Evolutionary conservation across 1,284 basidiomycete genomes (phyloP), one percentile per base, ranked within the genome.

Genomic region (Phenoliferia sp.): DNA sequence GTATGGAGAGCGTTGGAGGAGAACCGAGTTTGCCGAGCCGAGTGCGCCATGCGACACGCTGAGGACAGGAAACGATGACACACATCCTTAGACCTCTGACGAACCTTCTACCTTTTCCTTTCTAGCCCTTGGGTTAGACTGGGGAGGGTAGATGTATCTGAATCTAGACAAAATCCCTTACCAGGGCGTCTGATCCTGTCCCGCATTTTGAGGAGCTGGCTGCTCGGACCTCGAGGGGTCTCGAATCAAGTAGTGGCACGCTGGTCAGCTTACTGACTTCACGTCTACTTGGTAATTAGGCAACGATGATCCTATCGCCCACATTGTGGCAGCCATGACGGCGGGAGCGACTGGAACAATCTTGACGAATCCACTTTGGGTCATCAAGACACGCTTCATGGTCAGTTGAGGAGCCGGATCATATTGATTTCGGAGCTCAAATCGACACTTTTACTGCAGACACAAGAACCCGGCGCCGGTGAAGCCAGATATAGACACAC

Each of bases 371-470:
- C 94, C 94, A 0, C 79, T 97, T 9, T 97, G 94, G 94, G 92
- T 97, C 54, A 93, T 97, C 79, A 96, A 96, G 82, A 96, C 94
- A 28, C 86, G 94, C 31, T 96, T 96, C 80, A 95, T 96, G 94
- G 93, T 94, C 77, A 76, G 85, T 82, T 29, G 15, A 28, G 16
- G 48, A 17, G 28, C 33, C 15, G 57, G 31, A 33, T 36, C 60
- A 44, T 19, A 33, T 44, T 44, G 39, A 12, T 22, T 22, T 44
- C 22, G 39, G 39, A 44, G n/a, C 22, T 44, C 39, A n/a, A 19
- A 7, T 35, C 28, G 28, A 52, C 48, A 22, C 32, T 26, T 34
- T 3, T 15, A 35, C 16, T n/a, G 29, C 62, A 48, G 50, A 56
- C 59, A 7, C 59, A 60, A 32, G 36, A 64, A 7, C 19, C 29